Evolutionary conservation across 768 basidiomycete genomes (phyloP).

Genomic region (Rhodotorula diobovata): DNA sequence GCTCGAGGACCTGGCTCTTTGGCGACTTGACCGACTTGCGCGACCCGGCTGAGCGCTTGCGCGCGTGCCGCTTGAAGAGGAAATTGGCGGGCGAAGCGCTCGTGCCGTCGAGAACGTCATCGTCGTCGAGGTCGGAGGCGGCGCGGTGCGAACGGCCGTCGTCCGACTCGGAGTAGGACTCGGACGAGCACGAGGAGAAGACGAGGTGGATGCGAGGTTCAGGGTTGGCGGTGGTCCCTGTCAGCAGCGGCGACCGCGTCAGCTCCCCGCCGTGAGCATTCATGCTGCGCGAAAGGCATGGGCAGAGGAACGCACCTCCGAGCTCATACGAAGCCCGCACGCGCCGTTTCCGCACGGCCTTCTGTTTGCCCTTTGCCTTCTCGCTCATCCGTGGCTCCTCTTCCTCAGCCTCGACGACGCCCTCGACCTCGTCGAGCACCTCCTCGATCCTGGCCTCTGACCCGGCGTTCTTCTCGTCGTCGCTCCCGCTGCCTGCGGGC

Average conservation of each 20-base stretch:
- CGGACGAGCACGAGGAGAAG: slow-evolving; percentile 36
- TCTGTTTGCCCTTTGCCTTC: slow-evolving; percentile 13
- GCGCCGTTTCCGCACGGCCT: slow-evolving; percentile 26
- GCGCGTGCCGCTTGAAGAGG: slow-evolving; percentile 10
- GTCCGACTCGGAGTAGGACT: slow-evolving; percentile 19
- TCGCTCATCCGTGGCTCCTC: slow-evolving; percentile 36
- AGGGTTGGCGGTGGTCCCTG: slow-evolving; percentile 44
- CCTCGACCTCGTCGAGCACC: slow-evolving; percentile 9
- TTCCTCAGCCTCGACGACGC: neutral
- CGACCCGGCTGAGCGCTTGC: too few species aligned
- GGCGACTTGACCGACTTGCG: neutral
- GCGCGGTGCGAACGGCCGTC: neutral
- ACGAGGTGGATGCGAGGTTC: slow-evolving; percentile 48
- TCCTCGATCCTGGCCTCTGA: neutral
- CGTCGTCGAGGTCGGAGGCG: slow-evolving; percentile 5
- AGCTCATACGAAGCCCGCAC: slow-evolving; percentile 51
- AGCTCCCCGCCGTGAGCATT: neutral
- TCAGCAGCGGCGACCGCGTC: neutral
- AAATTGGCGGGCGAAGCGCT: slow-evolving; percentile 22
- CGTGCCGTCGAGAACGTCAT: neutral
- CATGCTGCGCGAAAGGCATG: neutral
- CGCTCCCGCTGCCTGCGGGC: neutral
- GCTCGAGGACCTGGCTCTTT: neutral
- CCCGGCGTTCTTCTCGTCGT: slow-evolving; percentile 3
- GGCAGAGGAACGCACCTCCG: slow-evolving; percentile 43